Conservation (phyloP, 1,284 basidiomycete genomes). For the Boletus mariae region DNA sequence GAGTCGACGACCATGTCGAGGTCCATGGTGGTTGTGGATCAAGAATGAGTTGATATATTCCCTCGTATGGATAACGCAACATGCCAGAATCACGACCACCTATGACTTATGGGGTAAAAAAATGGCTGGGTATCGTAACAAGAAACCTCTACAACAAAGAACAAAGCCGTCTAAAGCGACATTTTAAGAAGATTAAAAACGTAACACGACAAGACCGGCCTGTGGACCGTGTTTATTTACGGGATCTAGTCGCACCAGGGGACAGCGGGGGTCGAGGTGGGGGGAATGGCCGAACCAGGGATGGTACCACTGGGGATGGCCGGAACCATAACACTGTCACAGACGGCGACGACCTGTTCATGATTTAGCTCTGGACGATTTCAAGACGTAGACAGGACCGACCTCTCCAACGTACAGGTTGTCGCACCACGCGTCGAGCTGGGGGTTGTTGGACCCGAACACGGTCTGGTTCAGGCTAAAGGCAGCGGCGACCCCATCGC, state of each 20-base stretch:
- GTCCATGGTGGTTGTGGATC: slow-evolving; percentile 2
- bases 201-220: slow-evolving; percentile 28
- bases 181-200: neutral
- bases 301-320: slow-evolving; percentile 35
- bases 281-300: slow-evolving; percentile 35
- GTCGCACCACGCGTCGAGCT: slow-evolving; percentile 50
- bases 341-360: slow-evolving; percentile 51
- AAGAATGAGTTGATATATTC: slow-evolving; percentile 10
- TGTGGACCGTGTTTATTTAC: slow-evolving; percentile 1
- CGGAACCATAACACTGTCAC: slow-evolving; percentile 38
- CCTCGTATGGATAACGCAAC: slow-evolving; percentile 25
- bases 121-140: slow-evolving; percentile 27
- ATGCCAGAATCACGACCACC: slow-evolving; percentile 26
- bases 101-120: neutral
- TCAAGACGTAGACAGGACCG: neutral
- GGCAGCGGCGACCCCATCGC: slow-evolving; percentile 40
- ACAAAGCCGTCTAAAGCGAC: slow-evolving; percentile 1
- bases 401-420: slow-evolving; percentile 72
- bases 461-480: slow-evolving; percentile 48
- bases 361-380: neutral
- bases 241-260: slow-evolving; percentile 55
- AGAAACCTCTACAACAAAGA: slow-evolving; percentile 4
- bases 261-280: slow-evolving; percentile 38
- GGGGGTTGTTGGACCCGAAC: slow-evolving; percentile 63
- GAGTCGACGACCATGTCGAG: neutral